Percentiles rank a stretch among this genome's conserved stretches.
phyloP scores from a whole-genome alignment of 208 protist genomes.

The Trypanosoma rangeli region DNA sequence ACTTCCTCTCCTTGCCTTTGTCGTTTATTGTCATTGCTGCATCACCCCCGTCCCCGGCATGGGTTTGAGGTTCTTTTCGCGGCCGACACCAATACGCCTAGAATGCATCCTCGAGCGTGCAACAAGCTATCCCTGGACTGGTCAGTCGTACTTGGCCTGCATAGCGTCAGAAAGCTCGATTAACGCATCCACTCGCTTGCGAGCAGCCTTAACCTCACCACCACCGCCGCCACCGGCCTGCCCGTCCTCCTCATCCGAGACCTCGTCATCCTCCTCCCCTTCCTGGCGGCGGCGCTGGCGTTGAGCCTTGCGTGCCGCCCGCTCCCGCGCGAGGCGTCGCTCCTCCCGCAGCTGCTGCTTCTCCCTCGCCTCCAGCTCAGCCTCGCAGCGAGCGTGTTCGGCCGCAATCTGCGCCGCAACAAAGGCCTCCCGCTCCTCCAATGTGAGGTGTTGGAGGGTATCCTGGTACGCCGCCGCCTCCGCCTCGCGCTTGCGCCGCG shows the following conservation, averaged over 20 bases:
- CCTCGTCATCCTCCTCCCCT: conserved; percentile 32
- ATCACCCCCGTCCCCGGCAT: not conserved
- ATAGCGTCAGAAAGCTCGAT: conserved; percentile 2
- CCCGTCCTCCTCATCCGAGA: conserved; percentile 24
- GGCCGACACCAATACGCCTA: not conserved
- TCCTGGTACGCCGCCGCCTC: conserved; percentile 51
- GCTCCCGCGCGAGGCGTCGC: conserved; percentile 39
- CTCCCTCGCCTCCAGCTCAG: conserved; percentile 34
- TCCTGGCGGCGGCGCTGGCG: conserved; percentile 31
- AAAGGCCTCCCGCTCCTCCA: conserved; percentile 52
- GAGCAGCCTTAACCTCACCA: not conserved
- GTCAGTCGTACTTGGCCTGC: not conserved
- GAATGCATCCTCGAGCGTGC: not conserved
- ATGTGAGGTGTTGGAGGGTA: conserved; percentile 38
- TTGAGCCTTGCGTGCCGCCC: conserved; percentile 32
- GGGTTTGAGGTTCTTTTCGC: not conserved
- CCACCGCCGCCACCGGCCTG: not conserved
- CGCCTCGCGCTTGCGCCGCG: conserved; percentile 39
- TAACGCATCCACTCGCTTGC: not conserved
- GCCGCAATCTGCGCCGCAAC: conserved; percentile 39
- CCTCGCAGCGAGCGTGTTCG: conserved; percentile 38
- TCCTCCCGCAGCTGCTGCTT: conserved; percentile 33
- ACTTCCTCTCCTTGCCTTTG: not conserved
- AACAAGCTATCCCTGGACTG: not conserved
- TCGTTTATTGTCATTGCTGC: not conserved